Base-by-base conservation (phyloP, 116 monocot species). In the Cymodocea nodosa region DNA sequence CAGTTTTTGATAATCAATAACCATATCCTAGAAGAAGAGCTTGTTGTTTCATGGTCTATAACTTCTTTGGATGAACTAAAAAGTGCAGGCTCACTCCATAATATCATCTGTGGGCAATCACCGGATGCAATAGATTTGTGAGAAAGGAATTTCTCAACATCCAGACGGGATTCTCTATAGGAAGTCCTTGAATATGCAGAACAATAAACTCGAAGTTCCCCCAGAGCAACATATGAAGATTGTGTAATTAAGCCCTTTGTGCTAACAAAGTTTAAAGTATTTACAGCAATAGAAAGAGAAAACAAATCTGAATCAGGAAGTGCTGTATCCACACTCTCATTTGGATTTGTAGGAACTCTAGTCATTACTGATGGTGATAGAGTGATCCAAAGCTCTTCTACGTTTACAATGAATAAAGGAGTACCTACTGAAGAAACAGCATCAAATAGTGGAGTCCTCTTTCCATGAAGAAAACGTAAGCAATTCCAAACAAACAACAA, bases 21-120 rank as follows among this genome's bases (percentile, higher is more conserved):
- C 18, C 55, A 66, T 14, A 50, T 37, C 61, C 34, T 56, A 17
- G 40, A 16, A 23, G 17, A 25, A n/a, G 23, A 9, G 23, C 40
- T n/a, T n/a, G n/a, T 24, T 53, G 52, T 36, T 75, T 66, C 72
- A 63, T 51, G 61, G n/a, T 10, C 37, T 59, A 22, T 34, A 59
- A 37, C 40, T 61, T 25, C 48, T 72, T 52, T 58, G 36, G 64
- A 58, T 20, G 55, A 70, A 51, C 40, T 57, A 68, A 59, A 35
- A 14, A n/a, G 12, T 69, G 82, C 89, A 72, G 86, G 82, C 23
- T 80, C 73, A 68, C 78, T 72, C 77, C 77, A 78, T 49, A 93
- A 51, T 23, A 93, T 73, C 40, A 68, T 14, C 50, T 73, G 74
- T 56, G 73, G 40, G 44, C 51, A 61, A 71, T 50, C 66, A 50